Percentiles rank a stretch among this genome's conserved stretches.
phyloP scores from a whole-genome alignment of 2,329 filamentous ascomycete species.

The Coniochaeta sp. region DNA sequence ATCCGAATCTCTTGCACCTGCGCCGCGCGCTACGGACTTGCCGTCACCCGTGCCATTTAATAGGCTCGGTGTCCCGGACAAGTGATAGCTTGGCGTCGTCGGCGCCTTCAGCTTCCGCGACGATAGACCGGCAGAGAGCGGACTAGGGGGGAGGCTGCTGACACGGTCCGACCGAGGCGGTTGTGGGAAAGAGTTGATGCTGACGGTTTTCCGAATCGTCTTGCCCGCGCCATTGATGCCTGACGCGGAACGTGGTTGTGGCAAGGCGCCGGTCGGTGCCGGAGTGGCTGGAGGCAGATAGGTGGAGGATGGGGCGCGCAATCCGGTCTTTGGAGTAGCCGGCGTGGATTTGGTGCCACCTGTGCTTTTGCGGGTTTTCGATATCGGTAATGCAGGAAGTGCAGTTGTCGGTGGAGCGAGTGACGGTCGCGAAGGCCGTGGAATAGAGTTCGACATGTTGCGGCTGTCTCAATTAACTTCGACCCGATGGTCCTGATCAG shows the following conservation, averaged over 20 bases:
- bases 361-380: conserved; percentile 65
- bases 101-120: conserved; percentile 49
- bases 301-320: conserved; percentile 53
- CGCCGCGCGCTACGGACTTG: conserved; percentile 59
- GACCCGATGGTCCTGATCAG: background rate
- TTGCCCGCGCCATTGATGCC: conserved; percentile 55
- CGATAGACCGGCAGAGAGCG: conserved; percentile 45
- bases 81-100: conserved; percentile 45
- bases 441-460: conserved; percentile 54
- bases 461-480: background rate
- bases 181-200: conserved; percentile 89
- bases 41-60: conserved; percentile 74
- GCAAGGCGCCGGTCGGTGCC: conserved; percentile 45
- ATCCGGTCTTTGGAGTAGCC: conserved; percentile 47
- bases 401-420: conserved; percentile 65
- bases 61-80: conserved; percentile 59
- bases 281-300: conserved; percentile 45
- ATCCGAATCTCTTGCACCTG: conserved; percentile 62
- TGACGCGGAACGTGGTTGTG: conserved; percentile 48
- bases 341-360: conserved; percentile 35
- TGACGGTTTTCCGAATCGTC: conserved; percentile 77
- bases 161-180: conserved; percentile 64
- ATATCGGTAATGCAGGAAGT: conserved; percentile 66
- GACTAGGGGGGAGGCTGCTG: conserved; percentile 56
- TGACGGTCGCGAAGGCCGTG: conserved; percentile 59